phyloP scores from a whole-genome alignment of 2,329 filamentous ascomycete genomes.

The Curvularia hawaiiensis region DNA sequence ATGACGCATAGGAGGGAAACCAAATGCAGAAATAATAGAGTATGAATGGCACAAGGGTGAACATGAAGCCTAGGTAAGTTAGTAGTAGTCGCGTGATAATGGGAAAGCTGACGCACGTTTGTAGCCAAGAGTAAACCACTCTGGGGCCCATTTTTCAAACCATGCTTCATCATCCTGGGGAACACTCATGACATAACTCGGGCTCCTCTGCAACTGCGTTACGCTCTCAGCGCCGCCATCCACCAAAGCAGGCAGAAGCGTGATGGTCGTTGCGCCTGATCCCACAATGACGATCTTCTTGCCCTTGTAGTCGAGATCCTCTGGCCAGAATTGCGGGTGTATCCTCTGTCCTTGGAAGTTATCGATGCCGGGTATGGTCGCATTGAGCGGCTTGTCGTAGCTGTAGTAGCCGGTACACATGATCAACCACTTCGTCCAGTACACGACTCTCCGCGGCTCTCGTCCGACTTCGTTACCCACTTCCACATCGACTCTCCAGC shows the following conservation, averaged over 20 bases:
- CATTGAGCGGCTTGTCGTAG: conserved; percentile 66
- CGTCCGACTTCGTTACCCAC: conserved; percentile 22
- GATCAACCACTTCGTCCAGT: conserved; percentile 58
- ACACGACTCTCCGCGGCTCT: conserved; percentile 43
- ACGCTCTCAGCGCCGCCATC: conserved; percentile 66
- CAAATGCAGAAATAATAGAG: conserved; percentile 58
- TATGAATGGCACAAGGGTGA: conserved; percentile 55
- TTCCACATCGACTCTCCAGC: conserved; percentile 50
- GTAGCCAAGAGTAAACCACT: conserved; percentile 53
- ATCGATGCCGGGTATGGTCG: conserved; percentile 69
- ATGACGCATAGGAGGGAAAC: conserved; percentile 59
- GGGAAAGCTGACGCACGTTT: conserved; percentile 45
- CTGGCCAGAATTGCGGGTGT: conserved; percentile 79
- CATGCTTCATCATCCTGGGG: conserved; percentile 49
- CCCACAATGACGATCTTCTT: conserved; percentile 77
- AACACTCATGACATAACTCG: conserved; percentile 64
- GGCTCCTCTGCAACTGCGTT: conserved; percentile 82
- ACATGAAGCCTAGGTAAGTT: conserved; percentile 49
- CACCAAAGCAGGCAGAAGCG: conserved; percentile 72
- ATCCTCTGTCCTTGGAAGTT: conserved; percentile 67
- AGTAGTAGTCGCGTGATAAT: background rate
- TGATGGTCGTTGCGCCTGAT: conserved; percentile 79
- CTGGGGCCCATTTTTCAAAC: conserved; percentile 51
- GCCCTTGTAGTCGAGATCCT: conserved; percentile 66
- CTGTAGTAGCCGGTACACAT: conserved; percentile 75